Percentiles rank a stretch among this genome's conserved stretches.
phyloP scores from a whole-genome alignment of 495 filamentous ascomycete genomes.

The Penicillium mononematosum region DNA sequence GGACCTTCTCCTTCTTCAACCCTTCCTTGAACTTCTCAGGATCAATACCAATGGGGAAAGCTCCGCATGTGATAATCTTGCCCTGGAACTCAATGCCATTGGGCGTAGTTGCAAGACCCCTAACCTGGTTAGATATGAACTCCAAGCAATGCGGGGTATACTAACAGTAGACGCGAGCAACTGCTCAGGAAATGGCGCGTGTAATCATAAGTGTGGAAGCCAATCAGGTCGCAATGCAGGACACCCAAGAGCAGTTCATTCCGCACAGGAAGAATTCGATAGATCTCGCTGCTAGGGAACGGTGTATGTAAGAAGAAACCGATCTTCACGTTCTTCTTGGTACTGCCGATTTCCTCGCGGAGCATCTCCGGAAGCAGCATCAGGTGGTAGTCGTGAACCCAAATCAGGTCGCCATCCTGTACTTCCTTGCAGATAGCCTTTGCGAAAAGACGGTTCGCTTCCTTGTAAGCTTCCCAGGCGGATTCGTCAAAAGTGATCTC shows the following conservation, averaged over 20 bases:
- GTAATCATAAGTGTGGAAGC: slow-evolving; percentile 97
- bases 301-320: slow-evolving; percentile 97
- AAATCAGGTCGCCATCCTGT: slow-evolving; percentile 86
- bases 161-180: slow-evolving; percentile 85
- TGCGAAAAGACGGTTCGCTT: slow-evolving; percentile 87
- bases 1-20: slow-evolving; percentile 77
- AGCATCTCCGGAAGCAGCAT: slow-evolving; percentile 96
- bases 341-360: slow-evolving; percentile 73
- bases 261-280: slow-evolving; percentile 88
- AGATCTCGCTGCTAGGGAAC: slow-evolving; percentile 97
- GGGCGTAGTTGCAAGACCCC: slow-evolving; percentile 74
- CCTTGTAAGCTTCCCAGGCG: slow-evolving; percentile 87
- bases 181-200: slow-evolving; percentile 91
- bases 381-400: slow-evolving; percentile 97
- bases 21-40: slow-evolving; percentile 92
- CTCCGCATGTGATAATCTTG: slow-evolving; percentile 80
- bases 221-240: slow-evolving; percentile 87
- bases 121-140: slow-evolving; percentile 30
- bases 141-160: background rate
- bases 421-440: slow-evolving; percentile 77
- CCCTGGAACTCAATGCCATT: slow-evolving; percentile 87
- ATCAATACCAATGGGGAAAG: slow-evolving; percentile 96
- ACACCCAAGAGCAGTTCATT: slow-evolving; percentile 84
- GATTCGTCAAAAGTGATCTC: slow-evolving; percentile 97
- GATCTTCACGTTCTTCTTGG: slow-evolving; percentile 85